Conservation (phyloP, 306 rosid genomes). For the Glycine soja region DNA sequence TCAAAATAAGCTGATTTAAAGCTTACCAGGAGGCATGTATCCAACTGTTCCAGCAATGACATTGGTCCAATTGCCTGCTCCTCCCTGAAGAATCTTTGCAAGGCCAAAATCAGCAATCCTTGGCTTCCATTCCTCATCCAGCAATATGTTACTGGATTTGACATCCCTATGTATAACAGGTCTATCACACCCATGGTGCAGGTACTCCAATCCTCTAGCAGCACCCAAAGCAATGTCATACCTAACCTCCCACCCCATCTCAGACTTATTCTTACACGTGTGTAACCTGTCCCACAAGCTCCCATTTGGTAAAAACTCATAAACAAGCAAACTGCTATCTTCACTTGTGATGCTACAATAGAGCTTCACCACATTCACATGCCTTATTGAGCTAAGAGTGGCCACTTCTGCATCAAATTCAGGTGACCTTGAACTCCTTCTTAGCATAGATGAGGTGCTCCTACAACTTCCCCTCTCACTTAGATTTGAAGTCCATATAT, state of each 20-base stretch:
- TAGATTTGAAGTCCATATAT: slow-evolving; percentile 67
- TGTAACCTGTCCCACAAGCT: slow-evolving; percentile 91
- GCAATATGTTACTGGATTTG: slow-evolving; percentile 83
- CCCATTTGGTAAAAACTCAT: slow-evolving; percentile 89
- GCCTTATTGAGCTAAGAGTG: slow-evolving; percentile 84
- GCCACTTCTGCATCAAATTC: slow-evolving; percentile 89
- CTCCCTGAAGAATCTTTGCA: slow-evolving; percentile 79
- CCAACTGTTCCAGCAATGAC: slow-evolving; percentile 89
- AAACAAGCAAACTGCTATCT: slow-evolving; percentile 82
- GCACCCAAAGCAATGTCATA: slow-evolving; percentile 86
- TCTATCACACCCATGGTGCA: slow-evolving; percentile 80
- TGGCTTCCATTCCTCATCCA: slow-evolving; percentile 84
- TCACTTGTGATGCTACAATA: slow-evolving; percentile 91
- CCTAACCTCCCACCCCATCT: slow-evolving; percentile 83
- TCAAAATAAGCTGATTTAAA: background rate
- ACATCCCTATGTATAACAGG: slow-evolving; percentile 91
- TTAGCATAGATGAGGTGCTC: slow-evolving; percentile 70
- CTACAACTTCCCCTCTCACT: slow-evolving; percentile 49
- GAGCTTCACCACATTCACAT: slow-evolving; percentile 90
- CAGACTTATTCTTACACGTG: slow-evolving; percentile 51
- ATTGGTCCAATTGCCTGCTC: slow-evolving; percentile 66
- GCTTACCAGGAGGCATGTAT: slow-evolving; percentile 89
- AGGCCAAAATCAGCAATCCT: slow-evolving; percentile 93
- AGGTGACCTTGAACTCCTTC: slow-evolving; percentile 49
- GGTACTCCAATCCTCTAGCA: slow-evolving; percentile 87